Evolutionary conservation across 1,284 basidiomycete genomes (phyloP).

Genomic region (Ustilago esculenta): DNA sequence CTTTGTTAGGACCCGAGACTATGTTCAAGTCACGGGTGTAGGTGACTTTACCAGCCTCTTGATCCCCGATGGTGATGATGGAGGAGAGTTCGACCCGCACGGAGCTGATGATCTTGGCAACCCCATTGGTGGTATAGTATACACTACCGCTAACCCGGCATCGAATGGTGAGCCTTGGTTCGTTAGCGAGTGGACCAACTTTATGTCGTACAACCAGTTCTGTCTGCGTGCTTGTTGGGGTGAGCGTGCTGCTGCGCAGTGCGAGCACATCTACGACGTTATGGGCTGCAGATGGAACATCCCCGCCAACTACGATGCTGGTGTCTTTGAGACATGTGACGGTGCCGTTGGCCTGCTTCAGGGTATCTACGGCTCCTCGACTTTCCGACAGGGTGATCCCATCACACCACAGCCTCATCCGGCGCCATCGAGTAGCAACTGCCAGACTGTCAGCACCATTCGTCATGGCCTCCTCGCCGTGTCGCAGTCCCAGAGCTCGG

Average conservation of each 20-base stretch:
- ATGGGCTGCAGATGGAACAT: conserved; percentile 63
- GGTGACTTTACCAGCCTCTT: conserved; percentile 55
- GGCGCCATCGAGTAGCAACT: conserved; percentile 36
- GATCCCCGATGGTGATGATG: conserved; percentile 49
- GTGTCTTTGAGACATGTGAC: conserved; percentile 60
- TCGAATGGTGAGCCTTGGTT: conserved; percentile 38
- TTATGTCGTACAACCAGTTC: conserved; percentile 60
- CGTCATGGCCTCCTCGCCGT: conserved; percentile 32
- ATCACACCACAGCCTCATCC: conserved; percentile 41
- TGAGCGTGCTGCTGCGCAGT: conserved; percentile 48
- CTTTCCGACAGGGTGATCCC: conserved; percentile 57
- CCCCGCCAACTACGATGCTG: conserved; percentile 51
- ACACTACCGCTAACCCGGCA: conserved; percentile 57
- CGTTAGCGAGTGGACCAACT: conserved; percentile 59
- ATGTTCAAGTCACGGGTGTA: conserved; percentile 62
- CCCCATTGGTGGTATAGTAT: conserved; percentile 61
- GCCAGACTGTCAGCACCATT: conserved; percentile 21
- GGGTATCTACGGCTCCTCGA: conserved; percentile 57
- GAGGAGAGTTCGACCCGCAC: conserved; percentile 63
- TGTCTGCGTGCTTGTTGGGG: conserved; percentile 62
- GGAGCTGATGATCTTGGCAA: conserved; percentile 60
- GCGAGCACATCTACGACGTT: conserved; percentile 63
- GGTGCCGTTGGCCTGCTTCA: conserved; percentile 51
- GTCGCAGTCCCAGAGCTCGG: conserved; percentile 8
- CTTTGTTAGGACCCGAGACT: conserved; percentile 60